These are phyloP conservation scores for Taiwanofungus camphoratus DNA, from an alignment of 1,284 basidiomycete species.

Conservation along the genomic window DNA sequence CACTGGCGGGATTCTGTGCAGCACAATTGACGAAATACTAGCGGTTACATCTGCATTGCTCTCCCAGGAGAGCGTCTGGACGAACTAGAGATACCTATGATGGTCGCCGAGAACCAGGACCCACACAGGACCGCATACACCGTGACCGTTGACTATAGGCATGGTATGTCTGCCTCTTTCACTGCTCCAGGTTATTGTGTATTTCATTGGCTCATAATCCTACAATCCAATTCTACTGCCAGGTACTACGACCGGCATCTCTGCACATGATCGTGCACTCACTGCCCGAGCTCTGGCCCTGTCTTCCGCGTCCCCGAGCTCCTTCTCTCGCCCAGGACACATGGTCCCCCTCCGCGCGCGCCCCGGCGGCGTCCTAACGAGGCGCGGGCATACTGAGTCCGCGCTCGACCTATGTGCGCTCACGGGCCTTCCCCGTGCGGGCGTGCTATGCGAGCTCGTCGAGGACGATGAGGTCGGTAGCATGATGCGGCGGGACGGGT, in stretches of 20 bases:
- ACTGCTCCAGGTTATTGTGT: not conserved
- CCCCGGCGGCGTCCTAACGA: slow-evolving; percentile 76
- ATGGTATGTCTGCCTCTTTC: slow-evolving; percentile 46
- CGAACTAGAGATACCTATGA: slow-evolving; percentile 87
- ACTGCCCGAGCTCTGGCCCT: slow-evolving; percentile 82
- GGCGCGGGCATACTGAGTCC: slow-evolving; percentile 93
- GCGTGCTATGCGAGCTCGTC: slow-evolving; percentile 92
- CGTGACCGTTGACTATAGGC: slow-evolving; percentile 91
- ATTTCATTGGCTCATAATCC: not conserved
- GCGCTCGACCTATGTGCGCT: slow-evolving; percentile 85
- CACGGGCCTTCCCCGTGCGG: slow-evolving; percentile 73
- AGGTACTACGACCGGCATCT: slow-evolving; percentile 96
- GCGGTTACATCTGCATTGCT: slow-evolving; percentile 93
- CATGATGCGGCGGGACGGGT: slow-evolving; percentile 97
- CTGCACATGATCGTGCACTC: slow-evolving; percentile 89
- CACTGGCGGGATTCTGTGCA: not conserved
- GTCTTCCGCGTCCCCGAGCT: slow-evolving; percentile 46
- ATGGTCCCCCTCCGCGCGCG: slow-evolving; percentile 90
- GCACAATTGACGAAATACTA: slow-evolving; percentile 28
- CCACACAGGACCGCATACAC: slow-evolving; percentile 94
- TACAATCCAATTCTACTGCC: slow-evolving; percentile 2
- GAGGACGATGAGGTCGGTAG: slow-evolving; percentile 86
- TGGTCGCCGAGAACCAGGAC: slow-evolving; percentile 90
- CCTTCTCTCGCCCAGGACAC: slow-evolving; percentile 93
- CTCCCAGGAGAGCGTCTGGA: slow-evolving; percentile 74